Conservation (phyloP, 441 rosid species). For the Adansonia madagascariensis region DNA sequence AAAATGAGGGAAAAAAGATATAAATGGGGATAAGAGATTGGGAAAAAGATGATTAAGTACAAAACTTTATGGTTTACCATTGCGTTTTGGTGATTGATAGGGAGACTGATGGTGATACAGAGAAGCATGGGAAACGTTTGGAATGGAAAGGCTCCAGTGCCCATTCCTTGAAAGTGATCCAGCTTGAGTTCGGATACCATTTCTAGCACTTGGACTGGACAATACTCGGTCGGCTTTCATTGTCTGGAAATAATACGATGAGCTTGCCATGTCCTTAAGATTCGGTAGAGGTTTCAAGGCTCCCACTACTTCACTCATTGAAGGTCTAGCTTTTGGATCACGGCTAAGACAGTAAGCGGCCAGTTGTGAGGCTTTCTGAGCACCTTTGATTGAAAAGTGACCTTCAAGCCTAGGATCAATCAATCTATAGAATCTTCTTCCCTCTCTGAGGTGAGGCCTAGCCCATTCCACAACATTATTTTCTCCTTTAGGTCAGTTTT, state of each 20-base stretch:
- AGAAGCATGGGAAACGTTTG: too few relatives aligned
- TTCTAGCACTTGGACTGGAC: conserved; percentile 60
- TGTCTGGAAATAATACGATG: conserved; percentile 76
- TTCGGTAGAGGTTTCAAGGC: conserved; percentile 71
- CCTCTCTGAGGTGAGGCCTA: conserved; percentile 78
- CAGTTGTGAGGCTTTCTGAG: conserved; percentile 78
- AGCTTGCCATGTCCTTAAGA: conserved; percentile 90
- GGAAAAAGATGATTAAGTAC: conserved; percentile 33
- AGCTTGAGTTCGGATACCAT: conserved; percentile 44
- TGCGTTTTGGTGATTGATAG: too few relatives aligned
- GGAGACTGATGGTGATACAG: too few relatives aligned
- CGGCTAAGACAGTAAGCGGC: conserved; percentile 88
- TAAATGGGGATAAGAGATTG: conserved; percentile 21
- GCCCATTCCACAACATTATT: conserved; percentile 96
- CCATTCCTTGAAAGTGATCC: too few relatives aligned
- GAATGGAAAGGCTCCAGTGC: too few relatives aligned
- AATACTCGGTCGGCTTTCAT: conserved; percentile 63
- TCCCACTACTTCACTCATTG: conserved; percentile 84
- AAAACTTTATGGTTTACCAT: too few relatives aligned
- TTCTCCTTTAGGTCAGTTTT: conserved; percentile 81
- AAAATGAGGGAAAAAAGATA: conserved; percentile 25
- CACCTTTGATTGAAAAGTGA: conserved; percentile 83
- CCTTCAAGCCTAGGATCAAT: conserved; percentile 88
- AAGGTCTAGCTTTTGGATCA: conserved; percentile 84
- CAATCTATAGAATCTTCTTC: conserved; percentile 69